A percentile compares a stretch with the other conserved stretches of the same genome.
These are phyloP conservation scores for Teratosphaeria zuluensis DNA, from an alignment of 2,329 filamentous ascomycete species.

Conservation along the genomic window DNA sequence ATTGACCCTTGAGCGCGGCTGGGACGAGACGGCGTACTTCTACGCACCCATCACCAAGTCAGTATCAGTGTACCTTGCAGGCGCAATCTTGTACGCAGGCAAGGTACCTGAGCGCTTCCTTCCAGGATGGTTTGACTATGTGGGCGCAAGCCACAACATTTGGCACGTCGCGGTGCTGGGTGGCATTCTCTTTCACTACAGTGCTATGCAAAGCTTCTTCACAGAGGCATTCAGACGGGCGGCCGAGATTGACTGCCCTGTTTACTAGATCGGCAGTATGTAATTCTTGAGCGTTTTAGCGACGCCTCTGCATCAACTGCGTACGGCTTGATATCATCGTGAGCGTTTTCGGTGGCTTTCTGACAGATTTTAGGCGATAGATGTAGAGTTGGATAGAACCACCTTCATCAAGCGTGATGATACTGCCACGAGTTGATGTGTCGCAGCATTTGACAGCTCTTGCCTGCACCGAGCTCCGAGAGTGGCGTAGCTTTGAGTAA, in stretches of 20 bases:
- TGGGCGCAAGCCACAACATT: slow-evolving; percentile 91
- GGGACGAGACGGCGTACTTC: slow-evolving; percentile 76
- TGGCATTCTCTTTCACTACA: slow-evolving; percentile 95
- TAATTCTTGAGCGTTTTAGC: not conserved
- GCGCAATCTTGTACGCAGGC: slow-evolving; percentile 79
- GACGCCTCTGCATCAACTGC: not conserved
- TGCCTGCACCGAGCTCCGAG: not conserved
- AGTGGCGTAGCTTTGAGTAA: not conserved
- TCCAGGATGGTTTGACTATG: slow-evolving; percentile 88
- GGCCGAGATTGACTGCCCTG: not conserved
- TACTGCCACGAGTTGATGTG: not conserved
- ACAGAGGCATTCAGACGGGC: slow-evolving; percentile 39
- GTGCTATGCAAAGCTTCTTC: slow-evolving; percentile 93
- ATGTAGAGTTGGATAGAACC: not conserved
- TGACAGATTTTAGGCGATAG: not conserved
- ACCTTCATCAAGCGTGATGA: not conserved
- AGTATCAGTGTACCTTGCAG: slow-evolving; percentile 72
- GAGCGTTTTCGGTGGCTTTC: not conserved
- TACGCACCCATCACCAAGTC: slow-evolving; percentile 83
- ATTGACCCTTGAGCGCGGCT: slow-evolving; percentile 65
- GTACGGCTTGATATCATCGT: not conserved
- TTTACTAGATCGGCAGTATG: not conserved
- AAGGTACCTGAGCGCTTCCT: slow-evolving; percentile 89
- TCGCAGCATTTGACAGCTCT: not conserved
- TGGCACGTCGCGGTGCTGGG: slow-evolving; percentile 94